These are phyloP conservation scores for Delonix regia DNA, from an alignment of 306 rosid species.

Conservation along the genomic window DNA sequence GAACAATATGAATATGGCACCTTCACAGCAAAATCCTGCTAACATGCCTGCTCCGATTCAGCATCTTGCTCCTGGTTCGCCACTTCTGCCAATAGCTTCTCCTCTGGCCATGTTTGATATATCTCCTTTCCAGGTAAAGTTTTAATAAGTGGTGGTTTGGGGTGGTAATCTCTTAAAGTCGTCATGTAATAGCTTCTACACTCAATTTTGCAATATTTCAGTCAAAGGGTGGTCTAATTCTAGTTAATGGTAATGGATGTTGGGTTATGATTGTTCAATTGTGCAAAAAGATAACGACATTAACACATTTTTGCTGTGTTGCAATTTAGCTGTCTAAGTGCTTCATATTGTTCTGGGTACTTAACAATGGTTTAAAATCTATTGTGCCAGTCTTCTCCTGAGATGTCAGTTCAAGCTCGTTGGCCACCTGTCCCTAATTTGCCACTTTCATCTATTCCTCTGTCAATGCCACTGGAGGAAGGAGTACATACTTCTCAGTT, in stretches of 20 bases:
- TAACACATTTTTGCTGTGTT: neutral
- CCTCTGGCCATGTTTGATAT: constrained; percentile 93
- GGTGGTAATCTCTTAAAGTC: constrained; percentile 14
- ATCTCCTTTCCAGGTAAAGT: constrained; percentile 89
- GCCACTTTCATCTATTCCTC: constrained; percentile 64
- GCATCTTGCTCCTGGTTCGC: constrained; percentile 97
- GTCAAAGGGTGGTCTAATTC: constrained; percentile 4
- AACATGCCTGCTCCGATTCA: constrained; percentile 75
- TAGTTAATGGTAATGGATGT: constrained; percentile 10
- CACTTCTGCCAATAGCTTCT: constrained; percentile 87
- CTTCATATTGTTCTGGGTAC: constrained; percentile 7
- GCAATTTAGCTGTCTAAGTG: constrained; percentile 6
- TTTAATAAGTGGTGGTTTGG: constrained; percentile 18
- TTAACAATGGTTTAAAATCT: constrained; percentile 34
- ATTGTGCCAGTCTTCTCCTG: constrained; percentile 75
- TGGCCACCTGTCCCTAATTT: constrained; percentile 81
- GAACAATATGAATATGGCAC: constrained; percentile 68
- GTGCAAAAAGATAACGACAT: constrained; percentile 1
- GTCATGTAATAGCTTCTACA: neutral
- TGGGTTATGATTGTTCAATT: neutral
- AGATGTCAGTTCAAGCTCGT: constrained; percentile 80
- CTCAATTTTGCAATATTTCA: constrained; percentile 4
- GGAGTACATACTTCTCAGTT: constrained; percentile 62
- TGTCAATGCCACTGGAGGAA: constrained; percentile 74
- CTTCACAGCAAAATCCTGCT: constrained; percentile 67